These are phyloP conservation scores for Wickerhamomyces ciferrii DNA, from an alignment of 805 yeast genomes.

Conservation along the genomic window DNA sequence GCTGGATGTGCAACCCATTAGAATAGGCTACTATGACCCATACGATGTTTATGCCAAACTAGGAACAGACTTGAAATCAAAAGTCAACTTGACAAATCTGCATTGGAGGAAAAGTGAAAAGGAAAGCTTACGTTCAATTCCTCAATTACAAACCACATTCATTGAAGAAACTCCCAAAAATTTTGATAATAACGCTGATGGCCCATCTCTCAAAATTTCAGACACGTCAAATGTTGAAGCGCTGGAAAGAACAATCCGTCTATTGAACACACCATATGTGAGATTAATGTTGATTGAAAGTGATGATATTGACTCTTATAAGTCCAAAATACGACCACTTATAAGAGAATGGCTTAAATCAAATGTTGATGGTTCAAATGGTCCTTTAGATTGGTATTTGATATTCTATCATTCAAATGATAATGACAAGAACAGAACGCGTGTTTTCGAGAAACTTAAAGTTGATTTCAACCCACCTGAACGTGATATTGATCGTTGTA, in stretches of 20 bases:
- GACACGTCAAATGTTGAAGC: background rate
- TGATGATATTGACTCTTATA: constrained; percentile 66
- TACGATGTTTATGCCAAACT: constrained; percentile 49
- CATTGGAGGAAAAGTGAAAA: constrained; percentile 57
- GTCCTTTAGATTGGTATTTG: constrained; percentile 59
- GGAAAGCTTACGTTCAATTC: constrained; percentile 59
- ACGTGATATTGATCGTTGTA: constrained; percentile 26
- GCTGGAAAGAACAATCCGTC: background rate
- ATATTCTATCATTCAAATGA: constrained; percentile 41
- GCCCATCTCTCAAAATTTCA: background rate
- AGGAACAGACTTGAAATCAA: constrained; percentile 34
- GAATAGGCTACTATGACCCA: constrained; percentile 71
- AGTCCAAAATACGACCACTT: constrained; percentile 76
- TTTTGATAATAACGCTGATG: constrained; percentile 12
- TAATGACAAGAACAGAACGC: constrained; percentile 37
- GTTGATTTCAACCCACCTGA: constrained; percentile 38
- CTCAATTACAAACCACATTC: constrained; percentile 47
- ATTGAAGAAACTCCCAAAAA: constrained; percentile 50
- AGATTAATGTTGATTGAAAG: constrained; percentile 66
- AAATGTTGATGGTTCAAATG: constrained; percentile 28
- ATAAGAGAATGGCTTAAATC: constrained; percentile 73
- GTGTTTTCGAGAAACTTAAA: constrained; percentile 48
- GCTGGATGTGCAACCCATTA: constrained; percentile 3
- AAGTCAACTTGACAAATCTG: constrained; percentile 55
- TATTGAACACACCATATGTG: constrained; percentile 42